Percentiles rank a stretch among this genome's conserved stretches.
Conservation (phyloP, 2,329 filamentous ascomycete genomes). For the Sporothrix dimorphospora region DNA sequence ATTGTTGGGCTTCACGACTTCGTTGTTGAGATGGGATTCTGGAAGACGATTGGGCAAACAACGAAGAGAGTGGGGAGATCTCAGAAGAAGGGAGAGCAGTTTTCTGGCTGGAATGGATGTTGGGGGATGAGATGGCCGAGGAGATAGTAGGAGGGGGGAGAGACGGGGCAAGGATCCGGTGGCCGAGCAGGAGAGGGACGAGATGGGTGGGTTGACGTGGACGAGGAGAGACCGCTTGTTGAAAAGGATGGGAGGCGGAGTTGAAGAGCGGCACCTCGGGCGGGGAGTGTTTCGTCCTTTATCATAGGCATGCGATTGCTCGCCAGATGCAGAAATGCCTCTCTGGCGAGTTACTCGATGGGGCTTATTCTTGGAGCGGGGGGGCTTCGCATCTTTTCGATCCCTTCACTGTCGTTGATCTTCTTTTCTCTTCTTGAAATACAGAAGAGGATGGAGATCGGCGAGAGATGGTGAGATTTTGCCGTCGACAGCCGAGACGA, state of each 20-base stretch:
- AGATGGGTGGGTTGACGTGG: conserved; percentile 4
- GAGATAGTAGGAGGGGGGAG: conserved; percentile 13
- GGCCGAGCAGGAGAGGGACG: conserved; percentile 22
- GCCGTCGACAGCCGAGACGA: neutral
- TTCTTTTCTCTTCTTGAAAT: neutral
- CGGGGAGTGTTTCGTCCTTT: conserved; percentile 82
- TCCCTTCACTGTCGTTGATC: neutral
- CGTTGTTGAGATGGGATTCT: conserved; percentile 22
- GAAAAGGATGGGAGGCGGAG: conserved; percentile 28
- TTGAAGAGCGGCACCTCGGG: conserved; percentile 39
- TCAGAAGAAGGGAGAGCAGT: neutral
- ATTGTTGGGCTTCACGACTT: neutral
- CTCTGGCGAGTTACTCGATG: conserved; percentile 88
- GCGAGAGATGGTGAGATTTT: neutral
- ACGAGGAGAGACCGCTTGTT: conserved; percentile 24
- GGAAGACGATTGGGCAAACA: conserved; percentile 2
- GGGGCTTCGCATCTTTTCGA: conserved; percentile 50
- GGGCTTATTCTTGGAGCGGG: conserved; percentile 99
- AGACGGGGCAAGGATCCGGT: neutral
- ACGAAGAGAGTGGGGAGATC: conserved; percentile 31
- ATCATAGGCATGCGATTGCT: conserved; percentile 98
- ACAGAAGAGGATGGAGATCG: neutral
- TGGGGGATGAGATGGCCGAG: conserved; percentile 11
- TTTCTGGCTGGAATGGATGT: neutral
- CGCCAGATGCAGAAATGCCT: conserved; percentile 42